A percentile compares a stretch with the other conserved stretches of the same genome.
These are phyloP conservation scores for Jacaranda mimosifolia DNA, from an alignment of 257 asterid species.

Conservation along the genomic window DNA sequence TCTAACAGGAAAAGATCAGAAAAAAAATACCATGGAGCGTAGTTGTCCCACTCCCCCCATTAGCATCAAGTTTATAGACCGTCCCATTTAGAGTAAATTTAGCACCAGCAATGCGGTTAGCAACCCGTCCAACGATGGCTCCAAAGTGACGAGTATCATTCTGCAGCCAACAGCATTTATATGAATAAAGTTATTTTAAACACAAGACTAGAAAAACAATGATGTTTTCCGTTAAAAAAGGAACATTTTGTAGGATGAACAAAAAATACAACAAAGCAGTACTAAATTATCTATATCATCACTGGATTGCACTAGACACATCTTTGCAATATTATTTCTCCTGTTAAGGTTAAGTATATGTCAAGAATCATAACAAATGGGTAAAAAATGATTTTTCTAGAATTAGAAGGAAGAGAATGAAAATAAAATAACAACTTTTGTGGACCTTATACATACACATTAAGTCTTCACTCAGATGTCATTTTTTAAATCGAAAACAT, in stretches of 20 bases:
- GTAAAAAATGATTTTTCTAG: not conserved
- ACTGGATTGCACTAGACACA: too few species aligned
- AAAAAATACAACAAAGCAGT: not conserved
- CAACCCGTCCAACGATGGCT: constrained; percentile 84
- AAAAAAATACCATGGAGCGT: constrained; percentile 72
- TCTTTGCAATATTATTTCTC: too few species aligned
- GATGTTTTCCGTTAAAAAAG: not conserved
- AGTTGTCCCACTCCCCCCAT: constrained; percentile 64
- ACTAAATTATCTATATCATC: not conserved
- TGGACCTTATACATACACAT: not conserved
- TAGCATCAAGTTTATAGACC: constrained; percentile 69
- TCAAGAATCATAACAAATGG: not conserved
- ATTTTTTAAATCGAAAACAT: constrained; percentile 6
- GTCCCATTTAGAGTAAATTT: constrained; percentile 71
- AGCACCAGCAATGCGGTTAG: constrained; percentile 87
- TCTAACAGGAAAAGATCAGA: not conserved
- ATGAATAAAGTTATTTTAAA: not conserved
- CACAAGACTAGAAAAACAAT: not conserved
- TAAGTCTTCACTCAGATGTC: constrained; percentile 26
- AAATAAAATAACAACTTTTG: not conserved
- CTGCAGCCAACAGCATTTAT: constrained; percentile 44
- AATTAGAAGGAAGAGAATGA: not conserved
- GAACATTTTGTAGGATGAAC: not conserved
- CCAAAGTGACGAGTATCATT: constrained; percentile 67
- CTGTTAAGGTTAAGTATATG: too few species aligned